Percentiles rank a stretch among this genome's conserved stretches.
These are phyloP conservation scores for Colletotrichum sp. DNA, from an alignment of 2,329 filamentous ascomycete species.

Conservation along the genomic window DNA sequence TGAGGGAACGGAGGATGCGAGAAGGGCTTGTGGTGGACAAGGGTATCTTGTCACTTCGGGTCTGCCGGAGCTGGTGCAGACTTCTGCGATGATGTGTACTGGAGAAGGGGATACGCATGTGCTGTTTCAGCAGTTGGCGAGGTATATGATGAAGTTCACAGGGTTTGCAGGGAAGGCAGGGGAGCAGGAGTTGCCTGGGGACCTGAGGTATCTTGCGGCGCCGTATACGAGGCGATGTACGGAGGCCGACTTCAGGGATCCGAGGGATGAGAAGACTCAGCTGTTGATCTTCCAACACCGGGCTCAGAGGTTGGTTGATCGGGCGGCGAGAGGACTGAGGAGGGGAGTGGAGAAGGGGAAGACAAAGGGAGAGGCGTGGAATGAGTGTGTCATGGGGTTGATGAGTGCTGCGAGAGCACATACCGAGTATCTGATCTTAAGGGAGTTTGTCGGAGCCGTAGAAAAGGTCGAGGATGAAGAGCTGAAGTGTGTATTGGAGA, in stretches of 20 bases:
- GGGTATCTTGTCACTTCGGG: not conserved
- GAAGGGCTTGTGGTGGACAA: not conserved
- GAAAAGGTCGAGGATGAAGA: not conserved
- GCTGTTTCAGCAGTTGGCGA: not conserved
- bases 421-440: not conserved
- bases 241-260: not conserved
- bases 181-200: not conserved
- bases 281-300: not conserved
- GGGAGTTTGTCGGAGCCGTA: not conserved
- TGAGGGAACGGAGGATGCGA: not conserved
- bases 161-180: not conserved
- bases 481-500: not conserved
- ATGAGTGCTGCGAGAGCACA: not conserved
- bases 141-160: not conserved
- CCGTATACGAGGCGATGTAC: not conserved
- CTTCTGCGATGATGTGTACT: not conserved
- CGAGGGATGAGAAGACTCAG: not conserved
- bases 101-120: not conserved
- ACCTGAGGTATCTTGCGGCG: not conserved
- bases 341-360: not conserved
- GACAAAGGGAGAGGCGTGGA: not conserved
- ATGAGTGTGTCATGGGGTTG: not conserved
- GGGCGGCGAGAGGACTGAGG: not conserved
- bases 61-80: not conserved
- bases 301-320: not conserved